Evolutionary conservation across 306 rosid genomes (phyloP), one percentile per base, ranked within the genome.

Genomic region (Sophora flavescens): DNA sequence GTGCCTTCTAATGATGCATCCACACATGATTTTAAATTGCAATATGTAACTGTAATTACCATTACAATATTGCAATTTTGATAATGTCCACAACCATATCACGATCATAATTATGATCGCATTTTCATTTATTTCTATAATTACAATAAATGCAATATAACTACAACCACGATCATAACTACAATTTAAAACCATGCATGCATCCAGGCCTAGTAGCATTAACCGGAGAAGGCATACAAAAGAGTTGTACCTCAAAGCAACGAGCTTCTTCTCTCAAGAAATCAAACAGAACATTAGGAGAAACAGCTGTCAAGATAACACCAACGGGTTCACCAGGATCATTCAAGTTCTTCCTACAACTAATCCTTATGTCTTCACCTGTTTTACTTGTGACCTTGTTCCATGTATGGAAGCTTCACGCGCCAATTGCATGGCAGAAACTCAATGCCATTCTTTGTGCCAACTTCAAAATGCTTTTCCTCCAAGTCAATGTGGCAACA

Each of bases 311-410:
- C 35, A 95, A 60, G 64, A 95, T 95, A 72, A 92, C 82, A 2
- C 98, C 98, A 28, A 81, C 88, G 76, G 97, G 97, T 60, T 95
- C 98, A 18, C 91, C 92, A n/a, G 97, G 98, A 76, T 95, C 97
- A 17, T 89, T 95, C 89, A 90, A 81, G 82, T 95, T 95, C 87
- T 92, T 95, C 84, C 98, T 85, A 18, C 97, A 92, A 74, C 90
- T 85, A 8, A 92, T 81, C 77, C 98, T 86, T 48, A 95, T 83
- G 78, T 95, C 97, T 56, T 95, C 98, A 6, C 98, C 98, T 26
- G 92, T 84, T 81, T 92, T 92, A 42, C 93, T 81, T 1, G 93
- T 66, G 17, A 70, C 7, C 28, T 61, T 78, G 53, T 48, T 87
- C 97, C 97, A 92, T 44, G 90, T 76, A 51, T 92, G 83, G 17